Evolutionary conservation across 225 moss, liverwort and hornwort genomes (phyloP), one percentile per base, ranked within the genome.

Genomic region (Pseudisothecium myosuroides): DNA sequence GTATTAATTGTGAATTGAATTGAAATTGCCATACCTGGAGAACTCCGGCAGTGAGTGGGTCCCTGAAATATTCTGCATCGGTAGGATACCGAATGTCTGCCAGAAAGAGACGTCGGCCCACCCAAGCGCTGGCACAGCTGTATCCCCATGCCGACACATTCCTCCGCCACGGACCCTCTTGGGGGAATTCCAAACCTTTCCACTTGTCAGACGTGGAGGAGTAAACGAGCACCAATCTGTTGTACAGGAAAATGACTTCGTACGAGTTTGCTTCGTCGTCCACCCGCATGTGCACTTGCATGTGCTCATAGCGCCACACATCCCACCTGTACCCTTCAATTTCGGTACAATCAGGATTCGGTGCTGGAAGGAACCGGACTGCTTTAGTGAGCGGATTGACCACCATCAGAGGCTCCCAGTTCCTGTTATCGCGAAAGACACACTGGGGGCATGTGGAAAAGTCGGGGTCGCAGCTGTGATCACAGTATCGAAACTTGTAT

Each of bases 371-470:
- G 39, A 67, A 55, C 39, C 54, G 84, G 10, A 56, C 12, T 39
- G 54, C 29, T 56, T 69, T 31, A 2, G 69, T 56, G 6, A 67
- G 31, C 9, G 84, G 84, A 56, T 84, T 84, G 29, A 41, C 54
- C 14, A 84, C 84, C 54, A 56, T 41, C 55, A 84, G 5, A 21
- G 41, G 68, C 20, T 55, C 5, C 69, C 31, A 65, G n/a, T 76
- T 76, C 34, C 8, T 21, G 34, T 76, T 21, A 5, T 12, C 13
- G 20, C 1, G 76, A 1, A 4, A 32, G 76, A 76, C 4, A 7
- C 47, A 74, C 2, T 0, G 0, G 7, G 1, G 2, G 50, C 50
- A 76, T 5, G 5, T 41, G 4, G 3, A 3, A 4, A 2, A 1
- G 1, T 5, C 0, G 6, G 12, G 7, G 1, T 1, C 5, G 50